Evolutionary conservation across 1,284 basidiomycete species (phyloP).

Genomic region (Thecaphora thlaspeos): DNA sequence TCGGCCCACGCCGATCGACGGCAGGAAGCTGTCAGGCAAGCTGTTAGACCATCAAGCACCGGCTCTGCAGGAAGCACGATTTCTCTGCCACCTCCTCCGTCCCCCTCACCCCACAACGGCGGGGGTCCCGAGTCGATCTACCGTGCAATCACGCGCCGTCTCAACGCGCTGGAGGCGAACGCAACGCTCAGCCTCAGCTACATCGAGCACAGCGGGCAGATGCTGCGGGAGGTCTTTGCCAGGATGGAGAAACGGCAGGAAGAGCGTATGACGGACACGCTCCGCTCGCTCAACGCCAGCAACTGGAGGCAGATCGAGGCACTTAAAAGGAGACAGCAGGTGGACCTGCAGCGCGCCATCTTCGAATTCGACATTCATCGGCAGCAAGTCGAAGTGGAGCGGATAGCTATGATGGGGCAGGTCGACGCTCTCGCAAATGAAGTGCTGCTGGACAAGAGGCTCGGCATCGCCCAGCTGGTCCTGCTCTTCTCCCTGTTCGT

Average conservation of each 20-base stretch:
- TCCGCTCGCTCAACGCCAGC: slow-evolving; percentile 60
- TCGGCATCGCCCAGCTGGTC: slow-evolving; percentile 77
- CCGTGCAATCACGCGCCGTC: slow-evolving; percentile 89
- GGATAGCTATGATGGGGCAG: slow-evolving; percentile 67
- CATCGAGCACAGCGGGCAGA: slow-evolving; percentile 82
- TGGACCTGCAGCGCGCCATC: slow-evolving; percentile 68
- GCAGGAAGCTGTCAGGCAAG: too few relatives aligned
- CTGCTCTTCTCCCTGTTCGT: slow-evolving; percentile 74
- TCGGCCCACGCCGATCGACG: too few relatives aligned
- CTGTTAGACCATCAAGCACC: too few relatives aligned
- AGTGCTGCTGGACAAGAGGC: slow-evolving; percentile 76
- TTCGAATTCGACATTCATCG: slow-evolving; percentile 72
- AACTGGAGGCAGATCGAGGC: slow-evolving; percentile 62
- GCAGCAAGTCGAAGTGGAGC: slow-evolving; percentile 69
- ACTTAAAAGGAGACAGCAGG: slow-evolving; percentile 36
- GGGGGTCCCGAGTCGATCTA: slow-evolving; percentile 74
- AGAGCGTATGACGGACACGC: slow-evolving; percentile 67
- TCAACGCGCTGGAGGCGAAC: slow-evolving; percentile 81
- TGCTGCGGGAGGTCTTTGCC: slow-evolving; percentile 73
- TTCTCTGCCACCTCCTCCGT: neutral
- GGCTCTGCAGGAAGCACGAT: too few relatives aligned
- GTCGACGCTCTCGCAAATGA: slow-evolving; percentile 74
- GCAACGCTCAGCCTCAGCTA: slow-evolving; percentile 83
- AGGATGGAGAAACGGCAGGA: slow-evolving; percentile 65
- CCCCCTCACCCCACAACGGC: neutral